A percentile compares a stretch with the other conserved stretches of the same genome.
phyloP scores from a whole-genome alignment of 805 yeast species.

The Hanseniaspora thailandica region DNA sequence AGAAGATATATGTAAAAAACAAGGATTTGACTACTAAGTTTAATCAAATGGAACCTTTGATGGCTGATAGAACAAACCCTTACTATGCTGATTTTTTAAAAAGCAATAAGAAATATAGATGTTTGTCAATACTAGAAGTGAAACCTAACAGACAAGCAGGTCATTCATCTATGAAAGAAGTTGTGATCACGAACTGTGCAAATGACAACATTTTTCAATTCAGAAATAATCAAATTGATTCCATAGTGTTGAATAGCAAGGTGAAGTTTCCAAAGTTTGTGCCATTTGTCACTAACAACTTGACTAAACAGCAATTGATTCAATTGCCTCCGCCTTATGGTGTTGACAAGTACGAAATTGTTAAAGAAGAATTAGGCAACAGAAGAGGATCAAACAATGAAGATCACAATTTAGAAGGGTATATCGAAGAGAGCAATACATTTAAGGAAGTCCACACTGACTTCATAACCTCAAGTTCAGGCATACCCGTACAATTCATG shows the following conservation, averaged over 20 bases:
- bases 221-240: constrained; percentile 29
- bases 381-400: background rate
- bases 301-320: background rate
- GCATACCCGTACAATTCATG: constrained; percentile 18
- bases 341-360: constrained; percentile 21
- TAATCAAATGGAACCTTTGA: constrained; percentile 36
- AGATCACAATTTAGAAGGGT: background rate
- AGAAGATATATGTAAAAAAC: constrained; percentile 52
- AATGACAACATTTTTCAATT: constrained; percentile 52
- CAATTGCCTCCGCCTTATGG: constrained; percentile 28
- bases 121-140: constrained; percentile 50
- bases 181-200: constrained; percentile 38
- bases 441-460: constrained; percentile 1
- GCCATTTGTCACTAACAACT: constrained; percentile 9
- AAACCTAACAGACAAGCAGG: constrained; percentile 41
- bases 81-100: constrained; percentile 26
- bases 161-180: constrained; percentile 47
- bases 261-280: constrained; percentile 25
- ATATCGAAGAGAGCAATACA: constrained; percentile 4
- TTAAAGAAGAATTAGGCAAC: background rate
- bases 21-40: constrained; percentile 42
- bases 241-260: constrained; percentile 23
- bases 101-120: constrained; percentile 36
- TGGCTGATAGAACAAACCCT: constrained; percentile 27
- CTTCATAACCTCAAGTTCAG: constrained; percentile 16